phyloP scores from a whole-genome alignment of 73 alveolate species.

The Uronychia setigera region DNA sequence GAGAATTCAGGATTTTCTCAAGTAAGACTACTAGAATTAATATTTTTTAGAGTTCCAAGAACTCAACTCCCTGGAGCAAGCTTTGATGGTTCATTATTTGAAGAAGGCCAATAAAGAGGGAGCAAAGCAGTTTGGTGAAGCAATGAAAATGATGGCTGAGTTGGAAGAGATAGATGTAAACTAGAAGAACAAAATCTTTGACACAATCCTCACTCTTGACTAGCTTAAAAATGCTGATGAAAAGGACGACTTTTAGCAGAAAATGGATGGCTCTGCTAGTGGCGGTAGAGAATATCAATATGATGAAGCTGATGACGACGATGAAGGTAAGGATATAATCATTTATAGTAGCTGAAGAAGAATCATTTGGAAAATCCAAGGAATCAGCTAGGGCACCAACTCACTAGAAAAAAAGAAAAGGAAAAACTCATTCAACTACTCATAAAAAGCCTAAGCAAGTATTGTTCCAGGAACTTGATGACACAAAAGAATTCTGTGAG shows the following conservation, averaged over 20 bases:
- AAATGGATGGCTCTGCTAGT: too few species aligned
- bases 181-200: slow-evolving; percentile 59
- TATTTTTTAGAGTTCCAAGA: slow-evolving; percentile 6
- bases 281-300: too few species aligned
- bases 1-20: background rate
- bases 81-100: slow-evolving; percentile 50
- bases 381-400: too few species aligned
- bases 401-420: too few species aligned
- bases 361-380: too few species aligned
- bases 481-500: slow-evolving; percentile 60
- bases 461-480: slow-evolving; percentile 32
- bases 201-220: slow-evolving; percentile 59
- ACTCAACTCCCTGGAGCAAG: slow-evolving; percentile 67
- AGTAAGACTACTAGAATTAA: background rate
- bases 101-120: slow-evolving; percentile 32
- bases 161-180: slow-evolving; percentile 23
- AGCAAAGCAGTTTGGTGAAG: slow-evolving; percentile 47
- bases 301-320: too few species aligned
- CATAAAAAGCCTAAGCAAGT: too few species aligned
- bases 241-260: too few species aligned
- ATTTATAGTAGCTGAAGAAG: too few species aligned
- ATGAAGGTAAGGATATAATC: too few species aligned
- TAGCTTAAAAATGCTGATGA: slow-evolving; percentile 18
- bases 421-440: too few species aligned
- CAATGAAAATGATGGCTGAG: slow-evolving; percentile 45